These are phyloP conservation scores for Thoreauomyces humboldtii DNA, from an alignment of 192 early-diverging fungal species.

Conservation along the genomic window DNA sequence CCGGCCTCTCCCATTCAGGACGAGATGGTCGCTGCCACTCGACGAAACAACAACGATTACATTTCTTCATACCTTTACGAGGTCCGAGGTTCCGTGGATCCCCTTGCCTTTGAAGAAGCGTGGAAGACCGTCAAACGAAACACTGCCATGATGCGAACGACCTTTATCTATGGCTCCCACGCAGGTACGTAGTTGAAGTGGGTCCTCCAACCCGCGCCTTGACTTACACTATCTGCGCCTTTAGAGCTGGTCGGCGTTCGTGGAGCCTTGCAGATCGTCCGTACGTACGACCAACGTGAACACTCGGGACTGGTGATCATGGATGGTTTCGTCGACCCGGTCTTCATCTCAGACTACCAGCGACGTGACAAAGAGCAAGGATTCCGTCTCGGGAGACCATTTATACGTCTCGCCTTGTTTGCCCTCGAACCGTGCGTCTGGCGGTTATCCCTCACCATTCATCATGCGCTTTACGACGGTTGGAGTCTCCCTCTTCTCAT, in stretches of 20 bases:
- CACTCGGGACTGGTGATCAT: too few species aligned
- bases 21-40: not conserved
- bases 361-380: not conserved
- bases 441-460: slow-evolving; percentile 7
- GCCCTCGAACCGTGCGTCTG: not conserved
- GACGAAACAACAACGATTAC: not conserved
- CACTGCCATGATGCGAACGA: not conserved
- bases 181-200: too few species aligned
- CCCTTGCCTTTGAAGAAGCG: not conserved
- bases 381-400: not conserved
- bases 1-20: not conserved
- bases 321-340: too few species aligned
- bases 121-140: not conserved
- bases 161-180: not conserved
- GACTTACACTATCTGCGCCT: too few species aligned
- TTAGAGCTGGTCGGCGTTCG: not conserved
- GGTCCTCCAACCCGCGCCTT: too few species aligned
- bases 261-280: not conserved
- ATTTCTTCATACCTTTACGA: not conserved
- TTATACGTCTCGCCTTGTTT: not conserved
- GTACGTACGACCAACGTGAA: too few species aligned
- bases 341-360: not conserved
- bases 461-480: slow-evolving; percentile 21
- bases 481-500: slow-evolving; percentile 22
- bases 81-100: not conserved